Evolutionary conservation across 1,284 basidiomycete species (phyloP).

Genomic region (Gomphus sp.): DNA sequence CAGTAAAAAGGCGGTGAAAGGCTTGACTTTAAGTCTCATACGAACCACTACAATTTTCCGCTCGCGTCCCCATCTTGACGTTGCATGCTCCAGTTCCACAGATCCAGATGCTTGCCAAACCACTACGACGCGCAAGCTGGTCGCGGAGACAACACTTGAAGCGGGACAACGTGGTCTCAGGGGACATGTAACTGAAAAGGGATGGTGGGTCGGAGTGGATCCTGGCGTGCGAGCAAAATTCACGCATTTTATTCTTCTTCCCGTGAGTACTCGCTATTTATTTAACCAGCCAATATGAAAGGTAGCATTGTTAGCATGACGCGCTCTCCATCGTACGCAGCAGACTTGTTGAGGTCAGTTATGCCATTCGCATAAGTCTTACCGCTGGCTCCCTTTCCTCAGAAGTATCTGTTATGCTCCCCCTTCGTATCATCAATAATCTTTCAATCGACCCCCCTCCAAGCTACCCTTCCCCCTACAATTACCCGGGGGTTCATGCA

Average conservation of each 20-base stretch:
- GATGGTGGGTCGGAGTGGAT: slow-evolving; percentile 80
- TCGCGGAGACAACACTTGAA: slow-evolving; percentile 58
- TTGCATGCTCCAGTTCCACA: slow-evolving; percentile 19
- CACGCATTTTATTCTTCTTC: slow-evolving; percentile 56
- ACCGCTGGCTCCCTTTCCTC: slow-evolving; percentile 56
- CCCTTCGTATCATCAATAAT: slow-evolving; percentile 70
- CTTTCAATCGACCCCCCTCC: slow-evolving; percentile 75
- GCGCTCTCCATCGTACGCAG: slow-evolving; percentile 69
- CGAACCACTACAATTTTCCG: slow-evolving; percentile 68
- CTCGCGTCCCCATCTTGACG: slow-evolving; percentile 36
- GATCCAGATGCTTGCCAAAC: slow-evolving; percentile 54
- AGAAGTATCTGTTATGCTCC: slow-evolving; percentile 59
- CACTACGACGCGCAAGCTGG: slow-evolving; percentile 50
- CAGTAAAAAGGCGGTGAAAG: slow-evolving; percentile 67
- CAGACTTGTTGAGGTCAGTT: slow-evolving; percentile 73
- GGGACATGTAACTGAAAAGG: slow-evolving; percentile 70
- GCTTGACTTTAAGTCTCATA: slow-evolving; percentile 57
- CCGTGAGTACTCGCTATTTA: slow-evolving; percentile 42
- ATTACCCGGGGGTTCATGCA: not conserved
- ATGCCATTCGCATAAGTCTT: slow-evolving; percentile 65
- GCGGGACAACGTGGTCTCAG: slow-evolving; percentile 55
- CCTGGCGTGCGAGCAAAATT: slow-evolving; percentile 54
- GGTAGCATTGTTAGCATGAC: slow-evolving; percentile 42
- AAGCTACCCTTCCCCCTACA: slow-evolving; percentile 17
- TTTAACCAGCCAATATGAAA: not conserved